Evolutionary conservation across 257 asterid species (phyloP).

Genomic region (Forsythia viridissima): DNA sequence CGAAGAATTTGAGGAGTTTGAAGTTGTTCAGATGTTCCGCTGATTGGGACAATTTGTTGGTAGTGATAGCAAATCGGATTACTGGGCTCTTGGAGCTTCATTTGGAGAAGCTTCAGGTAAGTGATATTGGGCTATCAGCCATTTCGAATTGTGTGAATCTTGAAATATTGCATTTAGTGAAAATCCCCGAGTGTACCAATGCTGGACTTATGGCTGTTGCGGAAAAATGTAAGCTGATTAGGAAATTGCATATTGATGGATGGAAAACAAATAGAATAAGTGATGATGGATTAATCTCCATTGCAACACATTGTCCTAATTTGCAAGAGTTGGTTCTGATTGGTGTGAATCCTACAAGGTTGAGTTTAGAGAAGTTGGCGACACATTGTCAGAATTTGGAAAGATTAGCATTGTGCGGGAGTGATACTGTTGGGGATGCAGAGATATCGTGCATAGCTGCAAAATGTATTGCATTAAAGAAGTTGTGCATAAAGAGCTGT

Average conservation of each 20-base stretch:
- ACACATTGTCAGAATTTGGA: slow-evolving; percentile 68
- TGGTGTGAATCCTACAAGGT: slow-evolving; percentile 70
- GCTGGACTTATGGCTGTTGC: slow-evolving; percentile 61
- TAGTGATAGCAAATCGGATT: slow-evolving; percentile 43
- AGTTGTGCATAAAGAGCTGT: slow-evolving; percentile 87
- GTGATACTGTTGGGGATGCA: slow-evolving; percentile 82
- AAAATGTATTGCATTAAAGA: slow-evolving; percentile 72
- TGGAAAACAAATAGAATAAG: slow-evolving; percentile 84
- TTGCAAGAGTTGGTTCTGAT: slow-evolving; percentile 82
- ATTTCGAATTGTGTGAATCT: slow-evolving; percentile 55
- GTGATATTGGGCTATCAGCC: slow-evolving; percentile 62
- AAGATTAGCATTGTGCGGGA: slow-evolving; percentile 83
- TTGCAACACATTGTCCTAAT: slow-evolving; percentile 66
- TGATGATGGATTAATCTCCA: slow-evolving; percentile 77
- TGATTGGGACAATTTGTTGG: slow-evolving; percentile 83
- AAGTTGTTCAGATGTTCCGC: slow-evolving; percentile 85
- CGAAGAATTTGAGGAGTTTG: slow-evolving; percentile 60
- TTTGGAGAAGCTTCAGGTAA: slow-evolving; percentile 79
- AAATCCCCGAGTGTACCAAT: slow-evolving; percentile 79
- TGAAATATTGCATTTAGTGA: slow-evolving; percentile 82
- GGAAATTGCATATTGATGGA: slow-evolving; percentile 86
- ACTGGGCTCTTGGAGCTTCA: slow-evolving; percentile 63
- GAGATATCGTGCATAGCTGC: slow-evolving; percentile 81
- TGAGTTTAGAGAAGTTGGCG: slow-evolving; percentile 56
- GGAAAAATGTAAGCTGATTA: slow-evolving; percentile 61